These are phyloP conservation scores for Saitozyma podzolica DNA, from an alignment of 768 basidiomycete genomes.

Conservation along the genomic window DNA sequence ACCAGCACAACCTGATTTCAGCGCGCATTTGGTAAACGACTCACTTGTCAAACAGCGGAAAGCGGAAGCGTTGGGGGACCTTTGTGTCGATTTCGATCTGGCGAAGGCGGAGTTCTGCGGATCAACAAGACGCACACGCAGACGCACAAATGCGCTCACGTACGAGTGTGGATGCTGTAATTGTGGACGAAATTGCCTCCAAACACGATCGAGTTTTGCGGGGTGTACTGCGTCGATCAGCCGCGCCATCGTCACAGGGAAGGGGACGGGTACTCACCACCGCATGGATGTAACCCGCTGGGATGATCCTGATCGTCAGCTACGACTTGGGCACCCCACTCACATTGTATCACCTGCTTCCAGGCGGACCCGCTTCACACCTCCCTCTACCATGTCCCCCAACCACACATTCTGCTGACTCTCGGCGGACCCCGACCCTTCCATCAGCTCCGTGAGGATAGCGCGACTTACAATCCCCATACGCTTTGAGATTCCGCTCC, in stretches of 20 bases:
- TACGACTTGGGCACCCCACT: slow-evolving; percentile 72
- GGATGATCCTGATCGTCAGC: slow-evolving; percentile 64
- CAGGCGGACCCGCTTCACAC: slow-evolving; percentile 68
- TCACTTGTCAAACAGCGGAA: slow-evolving; percentile 76
- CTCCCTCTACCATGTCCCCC: slow-evolving; percentile 86
- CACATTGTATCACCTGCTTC: slow-evolving; percentile 49
- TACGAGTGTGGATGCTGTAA: slow-evolving; percentile 78
- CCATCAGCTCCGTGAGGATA: slow-evolving; percentile 42
- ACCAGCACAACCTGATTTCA: slow-evolving; percentile 75
- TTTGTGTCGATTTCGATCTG: slow-evolving; percentile 90
- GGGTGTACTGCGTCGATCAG: slow-evolving; percentile 68
- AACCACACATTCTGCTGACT: slow-evolving; percentile 85
- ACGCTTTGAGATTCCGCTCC: slow-evolving; percentile 76
- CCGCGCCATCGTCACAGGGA: neutral
- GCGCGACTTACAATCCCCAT: slow-evolving; percentile 67
- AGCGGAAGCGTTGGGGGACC: slow-evolving; percentile 88
- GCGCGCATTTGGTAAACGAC: slow-evolving; percentile 16
- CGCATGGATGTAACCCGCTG: slow-evolving; percentile 96
- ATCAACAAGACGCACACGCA: neutral
- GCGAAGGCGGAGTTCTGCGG: slow-evolving; percentile 78
- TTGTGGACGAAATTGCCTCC: slow-evolving; percentile 98
- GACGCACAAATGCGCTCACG: slow-evolving; percentile 41
- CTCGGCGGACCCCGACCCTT: slow-evolving; percentile 74
- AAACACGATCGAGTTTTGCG: slow-evolving; percentile 87
- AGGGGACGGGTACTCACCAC: slow-evolving; percentile 63